Conservation (phyloP, 164 flowering plant species). For the Amborella trichopoda region DNA sequence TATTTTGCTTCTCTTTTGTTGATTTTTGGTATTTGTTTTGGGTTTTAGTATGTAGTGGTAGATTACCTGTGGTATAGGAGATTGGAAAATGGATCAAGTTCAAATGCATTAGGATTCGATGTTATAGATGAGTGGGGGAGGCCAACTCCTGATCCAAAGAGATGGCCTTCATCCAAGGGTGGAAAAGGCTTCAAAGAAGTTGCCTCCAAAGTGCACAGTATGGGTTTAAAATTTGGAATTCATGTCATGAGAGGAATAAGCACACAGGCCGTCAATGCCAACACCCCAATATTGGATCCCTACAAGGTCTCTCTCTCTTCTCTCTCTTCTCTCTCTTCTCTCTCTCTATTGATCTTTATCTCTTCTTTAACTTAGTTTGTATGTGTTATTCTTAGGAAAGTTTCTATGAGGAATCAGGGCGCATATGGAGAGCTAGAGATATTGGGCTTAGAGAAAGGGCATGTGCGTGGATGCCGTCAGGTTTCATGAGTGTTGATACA, state of each 20-base stretch:
- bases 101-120: conserved; percentile 69
- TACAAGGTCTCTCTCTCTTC: conserved; percentile 26
- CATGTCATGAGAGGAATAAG: conserved; percentile 98
- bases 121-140: conserved; percentile 96
- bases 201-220: conserved; percentile 59
- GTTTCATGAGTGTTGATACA: conserved; percentile 89
- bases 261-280: conserved; percentile 78
- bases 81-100: conserved; percentile 46
- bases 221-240: conserved; percentile 93
- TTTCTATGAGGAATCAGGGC: conserved; percentile 48
- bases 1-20: no score
- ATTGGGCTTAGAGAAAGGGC: conserved; percentile 50
- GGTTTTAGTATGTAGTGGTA: conserved; percentile 71
- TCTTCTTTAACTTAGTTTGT: neutral
- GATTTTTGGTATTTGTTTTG: no score
- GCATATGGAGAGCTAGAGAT: conserved; percentile 64
- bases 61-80: conserved; percentile 94
- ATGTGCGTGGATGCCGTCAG: conserved; percentile 84
- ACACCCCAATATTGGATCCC: conserved; percentile 65
- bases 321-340: neutral
- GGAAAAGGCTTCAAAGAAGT: conserved; percentile 77
- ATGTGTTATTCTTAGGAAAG: conserved; percentile 33
- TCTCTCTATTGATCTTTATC: neutral
- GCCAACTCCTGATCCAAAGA: conserved; percentile 67
- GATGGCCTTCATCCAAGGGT: conserved; percentile 81